phyloP scores from a whole-genome alignment of 2,329 filamentous ascomycete genomes.

The Trichoderma sp. region DNA sequence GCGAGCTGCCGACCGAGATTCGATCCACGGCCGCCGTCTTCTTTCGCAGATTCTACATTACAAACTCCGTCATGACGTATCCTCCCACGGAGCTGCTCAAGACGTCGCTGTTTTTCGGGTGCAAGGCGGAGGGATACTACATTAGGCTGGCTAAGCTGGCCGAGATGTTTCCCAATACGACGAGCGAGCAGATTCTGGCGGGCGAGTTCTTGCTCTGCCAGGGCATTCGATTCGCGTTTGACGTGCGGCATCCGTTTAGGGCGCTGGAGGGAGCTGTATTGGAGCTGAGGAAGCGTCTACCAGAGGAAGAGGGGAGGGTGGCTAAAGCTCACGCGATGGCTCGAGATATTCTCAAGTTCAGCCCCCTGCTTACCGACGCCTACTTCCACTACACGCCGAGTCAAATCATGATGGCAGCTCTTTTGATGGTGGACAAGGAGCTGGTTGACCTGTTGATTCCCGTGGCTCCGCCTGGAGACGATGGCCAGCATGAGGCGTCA shows the following conservation, averaged over 20 bases:
- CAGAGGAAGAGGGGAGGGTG: conserved; percentile 54
- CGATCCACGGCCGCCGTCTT: conserved; percentile 77
- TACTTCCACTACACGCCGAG: conserved; percentile 95
- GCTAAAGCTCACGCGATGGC: conserved; percentile 68
- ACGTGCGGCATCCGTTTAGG: conserved; percentile 86
- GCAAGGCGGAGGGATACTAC: conserved; percentile 86
- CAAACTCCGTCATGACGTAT: conserved; percentile 95
- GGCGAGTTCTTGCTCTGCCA: conserved; percentile 93
- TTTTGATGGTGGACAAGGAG: conserved; percentile 70
- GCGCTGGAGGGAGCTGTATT: conserved; percentile 83
- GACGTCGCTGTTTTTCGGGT: conserved; percentile 87
- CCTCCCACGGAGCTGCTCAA: conserved; percentile 85
- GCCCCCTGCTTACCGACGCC: conserved; percentile 84
- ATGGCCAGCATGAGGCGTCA: conserved; percentile 16
- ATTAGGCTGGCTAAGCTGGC: conserved; percentile 63
- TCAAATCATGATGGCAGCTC: conserved; percentile 84
- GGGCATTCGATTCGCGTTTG: conserved; percentile 87
- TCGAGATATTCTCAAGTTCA: conserved; percentile 70
- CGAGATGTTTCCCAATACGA: conserved; percentile 66
- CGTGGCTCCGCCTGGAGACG: conserved; percentile 32
- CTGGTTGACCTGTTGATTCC: conserved; percentile 52
- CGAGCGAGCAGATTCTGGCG: conserved; percentile 77
- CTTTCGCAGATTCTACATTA: conserved; percentile 90
- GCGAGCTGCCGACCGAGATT: conserved; percentile 50
- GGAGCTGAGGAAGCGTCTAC: conserved; percentile 69